phyloP scores from a whole-genome alignment of 2,329 filamentous ascomycete species.

The Eutypa lata region DNA sequence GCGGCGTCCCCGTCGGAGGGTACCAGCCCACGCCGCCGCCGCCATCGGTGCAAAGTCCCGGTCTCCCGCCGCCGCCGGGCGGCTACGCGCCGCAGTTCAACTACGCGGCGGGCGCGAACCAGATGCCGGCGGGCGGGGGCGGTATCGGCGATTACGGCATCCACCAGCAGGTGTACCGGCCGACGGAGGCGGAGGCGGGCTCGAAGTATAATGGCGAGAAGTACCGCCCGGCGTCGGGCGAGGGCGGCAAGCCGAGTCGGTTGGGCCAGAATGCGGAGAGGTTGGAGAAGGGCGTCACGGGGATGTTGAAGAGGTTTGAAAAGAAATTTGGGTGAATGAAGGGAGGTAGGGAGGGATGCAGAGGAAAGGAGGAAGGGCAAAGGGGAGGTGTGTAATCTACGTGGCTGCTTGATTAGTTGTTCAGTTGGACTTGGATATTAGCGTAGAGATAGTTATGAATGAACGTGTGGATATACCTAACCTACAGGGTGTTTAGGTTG shows the following conservation, averaged over 20 bases:
- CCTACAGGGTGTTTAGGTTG: too few species aligned
- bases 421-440: too few species aligned
- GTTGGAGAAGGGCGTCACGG: conserved; percentile 67
- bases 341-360: not conserved
- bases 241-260: conserved; percentile 38
- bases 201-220: conserved; percentile 35
- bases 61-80: conserved; percentile 42
- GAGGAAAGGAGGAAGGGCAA: not conserved
- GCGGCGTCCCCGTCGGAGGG: not conserved
- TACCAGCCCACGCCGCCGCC: conserved; percentile 26
- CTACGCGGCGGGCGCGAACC: conserved; percentile 27
- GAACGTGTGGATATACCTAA: not conserved
- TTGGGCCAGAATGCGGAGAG: conserved; percentile 64
- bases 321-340: conserved; percentile 64
- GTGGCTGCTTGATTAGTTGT: too few species aligned
- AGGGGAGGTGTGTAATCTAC: not conserved
- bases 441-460: too few species aligned
- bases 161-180: conserved; percentile 68
- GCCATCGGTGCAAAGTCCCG: conserved; percentile 32
- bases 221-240: conserved; percentile 37
- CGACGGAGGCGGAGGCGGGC: conserved; percentile 57
- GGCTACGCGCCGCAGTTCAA: conserved; percentile 57
- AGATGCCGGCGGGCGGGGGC: conserved; percentile 5
- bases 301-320: conserved; percentile 75
- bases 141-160: conserved; percentile 32